Base-by-base conservation (phyloP, 768 basidiomycete species). In the Rhodotorula graminis region DNA sequence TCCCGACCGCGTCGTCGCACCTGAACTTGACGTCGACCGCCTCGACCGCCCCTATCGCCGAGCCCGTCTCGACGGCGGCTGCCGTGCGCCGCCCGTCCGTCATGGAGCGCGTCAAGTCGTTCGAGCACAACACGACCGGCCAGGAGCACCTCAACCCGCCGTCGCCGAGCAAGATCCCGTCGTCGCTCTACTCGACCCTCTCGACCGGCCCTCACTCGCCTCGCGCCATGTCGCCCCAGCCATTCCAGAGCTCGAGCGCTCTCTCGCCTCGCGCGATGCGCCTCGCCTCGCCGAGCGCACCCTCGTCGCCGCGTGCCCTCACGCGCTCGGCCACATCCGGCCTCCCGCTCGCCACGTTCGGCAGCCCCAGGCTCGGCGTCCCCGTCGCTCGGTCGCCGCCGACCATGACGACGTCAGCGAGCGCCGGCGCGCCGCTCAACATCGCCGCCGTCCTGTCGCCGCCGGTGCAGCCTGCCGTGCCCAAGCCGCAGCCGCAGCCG, bases 31-130 rank as follows among this genome's bases (percentile, higher is more conserved):
- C 44, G 14, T 46, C 44, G 14, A 46, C 15, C 44, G 44, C 44
- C 44, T 46, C 44, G 14, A 46, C 44, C 8, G 18, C 44, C 6
- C 44, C 7, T 14, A 18, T 3, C 8, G 14, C 44, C 44, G 44
- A 46, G 6, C 44, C n/a, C 21, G 50, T 7, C 44, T 53, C 33
- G 55, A 52, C 58, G 33, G 4, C 57, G 37, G 25, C 8, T 9
- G 33, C 40, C 33, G 42, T 46, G 16, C 70, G 70, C 44, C 74
- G 71, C 2, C 70, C 74, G 12, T 72, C 70, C 15, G 70, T 75
- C 46, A 72, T 69, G 67, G 74, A 75, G 53, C 70, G 70, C 19
- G 65, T 69, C 64, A 71, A 69, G 47, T 67, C 68, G 5, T 75
- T 72, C 65, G 74, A 75, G 65, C 37, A 67, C 37, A 44, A 40